Base-by-base conservation (phyloP, 164 flowering plant species). In the Vitis rotundifolia region DNA sequence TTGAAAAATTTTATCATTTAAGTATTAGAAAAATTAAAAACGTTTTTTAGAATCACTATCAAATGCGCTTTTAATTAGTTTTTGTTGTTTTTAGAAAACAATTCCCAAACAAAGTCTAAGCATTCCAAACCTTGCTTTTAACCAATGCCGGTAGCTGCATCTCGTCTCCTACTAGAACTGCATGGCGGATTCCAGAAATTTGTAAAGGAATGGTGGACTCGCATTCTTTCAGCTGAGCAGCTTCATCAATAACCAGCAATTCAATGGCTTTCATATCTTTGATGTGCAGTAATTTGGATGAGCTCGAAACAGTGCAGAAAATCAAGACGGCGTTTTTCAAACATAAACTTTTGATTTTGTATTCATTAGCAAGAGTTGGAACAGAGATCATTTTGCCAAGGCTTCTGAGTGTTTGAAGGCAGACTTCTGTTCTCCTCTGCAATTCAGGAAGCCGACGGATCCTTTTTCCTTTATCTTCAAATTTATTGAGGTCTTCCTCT, bases 171-270 rank as follows among this genome's bases (percentile, higher is more conserved):
- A 67, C 47, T 7, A 67, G 61, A 55, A 67, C 14, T n/a, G 61
- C 69, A 18, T 67, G 69, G 8, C 29, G 18, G 13, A 56, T 7
- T n/a, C 69, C 69, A 1, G 49, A 15, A 18, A 67, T 60, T 8
- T 55, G 69, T 11, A 67, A 44, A 19, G 52, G 80, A 9, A 85
- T 82, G 0, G 65, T 15, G 4, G 86, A 78, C 37, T 85, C 86
- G 52, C 83, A 78, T 52, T 84, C 85, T 70, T 80, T 85, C 0
- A 85, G 68, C 65, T 82, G 85, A 3, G 86, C 84, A 50, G 86
- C 85, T 74, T 85, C 88, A 71, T 84, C 87, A 28, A 84, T 72
- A 10, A 84, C 72, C 55, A 81, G 9, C n/a, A 78, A 0, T 4
- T 78, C 75, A 9, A 77, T 5, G 12, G 73, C 67, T 19, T 3